phyloP scores from a whole-genome alignment of 352 stramenopile genomes.

The Pythium myriotylum region DNA sequence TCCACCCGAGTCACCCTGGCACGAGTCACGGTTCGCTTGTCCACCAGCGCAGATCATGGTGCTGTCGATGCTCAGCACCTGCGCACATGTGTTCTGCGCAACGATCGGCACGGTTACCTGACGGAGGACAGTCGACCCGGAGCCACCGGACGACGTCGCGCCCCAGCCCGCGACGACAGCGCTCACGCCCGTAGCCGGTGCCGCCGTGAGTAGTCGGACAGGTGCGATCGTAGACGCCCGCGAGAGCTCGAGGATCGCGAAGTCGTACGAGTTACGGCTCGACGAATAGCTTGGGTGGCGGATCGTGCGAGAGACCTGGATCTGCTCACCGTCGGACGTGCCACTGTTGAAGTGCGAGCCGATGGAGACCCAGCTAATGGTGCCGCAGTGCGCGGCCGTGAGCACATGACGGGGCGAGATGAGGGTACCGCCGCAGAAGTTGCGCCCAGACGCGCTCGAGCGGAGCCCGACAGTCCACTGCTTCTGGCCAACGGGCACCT shows the following conservation, averaged over 20 bases:
- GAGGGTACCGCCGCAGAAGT: slow-evolving; percentile 43
- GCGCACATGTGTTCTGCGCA: slow-evolving; percentile 40
- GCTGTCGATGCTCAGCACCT: slow-evolving; percentile 17
- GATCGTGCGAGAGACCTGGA: slow-evolving; percentile 2
- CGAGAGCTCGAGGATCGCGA: slow-evolving; percentile 44
- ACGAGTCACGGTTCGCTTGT: slow-evolving; percentile 42
- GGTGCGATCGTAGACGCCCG: slow-evolving; percentile 9
- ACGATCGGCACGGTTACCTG: slow-evolving; percentile 45
- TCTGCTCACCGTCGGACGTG: slow-evolving; percentile 32
- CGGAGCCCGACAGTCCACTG: slow-evolving; percentile 36
- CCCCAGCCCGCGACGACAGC: slow-evolving; percentile 33
- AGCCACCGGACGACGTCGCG: slow-evolving; percentile 36
- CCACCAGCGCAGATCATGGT: slow-evolving; percentile 64
- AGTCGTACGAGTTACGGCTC: slow-evolving; percentile 39
- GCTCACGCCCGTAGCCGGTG: slow-evolving; percentile 13
- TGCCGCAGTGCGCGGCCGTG: slow-evolving; percentile 52
- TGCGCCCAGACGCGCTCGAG: slow-evolving; percentile 4
- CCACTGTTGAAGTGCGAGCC: slow-evolving; percentile 61
- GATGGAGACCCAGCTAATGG: slow-evolving; percentile 48
- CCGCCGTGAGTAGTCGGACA: neutral
- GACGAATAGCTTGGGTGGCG: slow-evolving; percentile 21
- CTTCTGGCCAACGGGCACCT: slow-evolving; percentile 40
- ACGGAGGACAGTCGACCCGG: slow-evolving; percentile 33
- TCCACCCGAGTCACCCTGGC: slow-evolving; percentile 62
- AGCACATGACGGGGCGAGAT: slow-evolving; percentile 51